Base-by-base conservation (phyloP, 805 yeast species). In the Saccharomycopsis malanga region DNA sequence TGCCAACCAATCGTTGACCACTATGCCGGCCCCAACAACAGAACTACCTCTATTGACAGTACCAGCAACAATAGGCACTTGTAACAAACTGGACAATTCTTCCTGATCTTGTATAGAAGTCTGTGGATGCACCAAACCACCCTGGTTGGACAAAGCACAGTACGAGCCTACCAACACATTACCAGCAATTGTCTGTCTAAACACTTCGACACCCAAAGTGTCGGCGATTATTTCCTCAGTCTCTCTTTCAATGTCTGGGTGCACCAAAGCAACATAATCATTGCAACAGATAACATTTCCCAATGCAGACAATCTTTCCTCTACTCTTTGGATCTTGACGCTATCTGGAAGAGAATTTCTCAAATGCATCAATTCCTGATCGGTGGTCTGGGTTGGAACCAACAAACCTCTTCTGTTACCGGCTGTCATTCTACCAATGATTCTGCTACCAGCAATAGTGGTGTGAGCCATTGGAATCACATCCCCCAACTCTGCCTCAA, bases 271-370 rank as follows among this genome's bases (percentile, higher is more conserved):
- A 58, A 94, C 99, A 64, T 93, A 93, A 67, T 93, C 99, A 68
- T 93, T 93, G 71, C 98, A 91, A 69, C 98, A 91, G 61, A 93
- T 88, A 54, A 93, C 98, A 59, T 93, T 93, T 59, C 99, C 99
- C 56, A 93, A 71, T 12, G 99, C 98, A 44, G 96, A 85, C 54
- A 93, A 73, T 64, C 98, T 81, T 71, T 93, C 99, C 69, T 93
- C 99, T 34, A 94, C 96, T 66, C 99, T 80, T 71, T 93, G 98
- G 59, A 93, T 88, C 68, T 85, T 89, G 57, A 93, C 96, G 44
- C 81, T 68, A 61, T 93, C 99, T 14, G 99, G 99, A 58, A 93
- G 77, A 55, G 95, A 81, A 72, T 93, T 93, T 77, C 99, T 80
- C 61, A 93, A 71, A 69, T 93, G 99, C 83, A 88, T 93, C 56